phyloP scores from a whole-genome alignment of 2,329 filamentous ascomycete species.

The Cryphonectria radicalis region DNA sequence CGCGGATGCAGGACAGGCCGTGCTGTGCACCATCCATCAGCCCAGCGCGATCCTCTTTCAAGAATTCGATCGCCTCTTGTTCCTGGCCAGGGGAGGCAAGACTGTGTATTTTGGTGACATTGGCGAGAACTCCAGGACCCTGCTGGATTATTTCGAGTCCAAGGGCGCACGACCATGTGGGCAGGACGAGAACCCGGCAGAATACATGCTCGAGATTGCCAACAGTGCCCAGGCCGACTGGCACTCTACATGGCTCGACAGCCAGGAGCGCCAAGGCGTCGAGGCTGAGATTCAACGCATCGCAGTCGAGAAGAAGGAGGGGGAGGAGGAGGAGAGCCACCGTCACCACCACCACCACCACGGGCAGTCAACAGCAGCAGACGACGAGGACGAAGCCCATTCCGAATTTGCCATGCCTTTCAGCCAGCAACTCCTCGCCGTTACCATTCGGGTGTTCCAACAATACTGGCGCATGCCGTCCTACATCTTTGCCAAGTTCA shows the following conservation, averaged over 20 bases:
- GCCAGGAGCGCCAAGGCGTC: conserved; percentile 55
- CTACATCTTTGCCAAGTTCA: conserved; percentile 76
- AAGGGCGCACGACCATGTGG: conserved; percentile 66
- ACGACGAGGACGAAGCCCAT: conserved; percentile 37
- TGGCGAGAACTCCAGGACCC: conserved; percentile 59
- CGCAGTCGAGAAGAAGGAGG: conserved; percentile 50
- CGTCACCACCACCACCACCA: too few relatives aligned
- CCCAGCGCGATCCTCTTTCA: conserved; percentile 58
- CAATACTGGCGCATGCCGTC: conserved; percentile 83
- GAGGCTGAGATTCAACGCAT: conserved; percentile 67
- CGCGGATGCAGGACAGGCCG: conserved; percentile 57
- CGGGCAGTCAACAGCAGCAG: too few relatives aligned
- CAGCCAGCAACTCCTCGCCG: conserved; percentile 63
- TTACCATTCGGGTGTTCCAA: conserved; percentile 72
- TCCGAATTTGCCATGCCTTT: conserved; percentile 83
- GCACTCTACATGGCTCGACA: conserved; percentile 67
- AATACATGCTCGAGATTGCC: conserved; percentile 70
- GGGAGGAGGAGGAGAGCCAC: too few relatives aligned
- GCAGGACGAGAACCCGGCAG: conserved; percentile 71
- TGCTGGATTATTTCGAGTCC: conserved; percentile 67
- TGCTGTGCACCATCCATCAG: conserved; percentile 61
- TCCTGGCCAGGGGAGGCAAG: conserved; percentile 67
- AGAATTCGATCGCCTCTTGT: conserved; percentile 63
- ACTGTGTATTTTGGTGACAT: conserved; percentile 74
- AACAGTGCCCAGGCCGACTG: conserved; percentile 58